A percentile compares a stretch with the other conserved stretches of the same genome.
Evolutionary conservation across 371 early-diverging fungal genomes (phyloP).

Genomic region (Coemansia sp.): DNA sequence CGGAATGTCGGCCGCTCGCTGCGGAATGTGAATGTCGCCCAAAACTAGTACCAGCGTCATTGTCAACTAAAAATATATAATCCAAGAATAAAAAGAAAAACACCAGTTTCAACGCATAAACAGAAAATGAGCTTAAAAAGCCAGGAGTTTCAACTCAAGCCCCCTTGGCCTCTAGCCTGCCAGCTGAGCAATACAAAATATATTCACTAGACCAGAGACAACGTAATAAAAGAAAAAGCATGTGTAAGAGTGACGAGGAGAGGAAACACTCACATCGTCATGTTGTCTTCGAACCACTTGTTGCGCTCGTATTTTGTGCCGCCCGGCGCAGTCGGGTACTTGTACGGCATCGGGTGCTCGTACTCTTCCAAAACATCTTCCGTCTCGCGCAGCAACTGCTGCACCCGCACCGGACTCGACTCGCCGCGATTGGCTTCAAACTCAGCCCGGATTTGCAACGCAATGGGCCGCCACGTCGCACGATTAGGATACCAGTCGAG

Average conservation of each 20-base stretch:
- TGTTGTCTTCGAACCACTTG: constrained; percentile 51
- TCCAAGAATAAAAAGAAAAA: too few species aligned
- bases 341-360: constrained; percentile 50
- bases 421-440: constrained; percentile 51
- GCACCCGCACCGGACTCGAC: constrained; percentile 48
- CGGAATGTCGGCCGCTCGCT: constrained; percentile 83
- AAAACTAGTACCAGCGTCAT: constrained; percentile 78
- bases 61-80: background rate
- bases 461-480: constrained; percentile 45
- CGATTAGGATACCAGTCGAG: constrained; percentile 51
- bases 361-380: constrained; percentile 49
- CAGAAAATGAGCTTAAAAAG: too few species aligned
- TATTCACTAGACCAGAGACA: constrained; percentile 1
- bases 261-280: constrained; percentile 14
- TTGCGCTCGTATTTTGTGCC: constrained; percentile 53
- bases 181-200: background rate
- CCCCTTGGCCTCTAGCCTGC: too few species aligned
- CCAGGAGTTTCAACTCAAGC: too few species aligned
- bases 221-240: background rate
- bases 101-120: too few species aligned
- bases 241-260: background rate
- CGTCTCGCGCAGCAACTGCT: constrained; percentile 48
- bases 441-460: constrained; percentile 50
- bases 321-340: constrained; percentile 49
- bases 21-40: constrained; percentile 93